Conservation (phyloP, 148 eudicot genomes). For the Chenopodium berlandieri region DNA sequence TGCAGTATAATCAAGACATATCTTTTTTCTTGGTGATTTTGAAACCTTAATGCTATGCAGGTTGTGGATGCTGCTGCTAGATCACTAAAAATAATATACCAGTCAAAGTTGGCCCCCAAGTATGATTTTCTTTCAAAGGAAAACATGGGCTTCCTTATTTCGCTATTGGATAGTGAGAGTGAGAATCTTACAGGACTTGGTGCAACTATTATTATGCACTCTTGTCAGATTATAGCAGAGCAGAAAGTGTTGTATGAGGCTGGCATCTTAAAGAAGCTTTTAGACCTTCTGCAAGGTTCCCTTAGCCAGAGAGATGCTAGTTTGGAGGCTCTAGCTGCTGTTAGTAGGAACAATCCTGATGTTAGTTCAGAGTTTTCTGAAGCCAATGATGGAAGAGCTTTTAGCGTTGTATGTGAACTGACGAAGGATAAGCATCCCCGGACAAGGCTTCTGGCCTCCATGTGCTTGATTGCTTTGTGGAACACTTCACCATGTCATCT, state of each 20-base stretch:
- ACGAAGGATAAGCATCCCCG: constrained; percentile 68
- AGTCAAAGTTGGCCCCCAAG: constrained; percentile 87
- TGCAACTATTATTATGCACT: constrained; percentile 85
- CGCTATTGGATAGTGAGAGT: constrained; percentile 68
- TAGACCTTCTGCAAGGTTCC: constrained; percentile 71
- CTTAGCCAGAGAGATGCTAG: constrained; percentile 84
- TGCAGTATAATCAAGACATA: not conserved
- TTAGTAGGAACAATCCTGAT: constrained; percentile 62
- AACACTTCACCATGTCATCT: constrained; percentile 56
- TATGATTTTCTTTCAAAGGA: constrained; percentile 62
- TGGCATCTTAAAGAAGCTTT: constrained; percentile 73
- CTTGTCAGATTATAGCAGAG: constrained; percentile 69
- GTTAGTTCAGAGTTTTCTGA: constrained; percentile 57
- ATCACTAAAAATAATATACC: constrained; percentile 88
- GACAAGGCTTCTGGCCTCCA: constrained; percentile 80
- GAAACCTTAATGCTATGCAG: constrained; percentile 38
- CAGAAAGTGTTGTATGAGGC: constrained; percentile 70
- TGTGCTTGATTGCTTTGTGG: constrained; percentile 72
- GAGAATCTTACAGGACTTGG: constrained; percentile 94
- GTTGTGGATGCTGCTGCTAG: constrained; percentile 94
- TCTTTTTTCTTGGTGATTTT: not conserved
- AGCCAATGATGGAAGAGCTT: constrained; percentile 59
- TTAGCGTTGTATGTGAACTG: constrained; percentile 60
- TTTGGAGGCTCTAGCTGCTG: constrained; percentile 73
- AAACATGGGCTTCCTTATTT: constrained; percentile 66